A percentile compares a stretch with the other conserved stretches of the same genome.
Evolutionary conservation across 345 rosid species (phyloP).

Genomic region (Chamaenerion angustifolium): DNA sequence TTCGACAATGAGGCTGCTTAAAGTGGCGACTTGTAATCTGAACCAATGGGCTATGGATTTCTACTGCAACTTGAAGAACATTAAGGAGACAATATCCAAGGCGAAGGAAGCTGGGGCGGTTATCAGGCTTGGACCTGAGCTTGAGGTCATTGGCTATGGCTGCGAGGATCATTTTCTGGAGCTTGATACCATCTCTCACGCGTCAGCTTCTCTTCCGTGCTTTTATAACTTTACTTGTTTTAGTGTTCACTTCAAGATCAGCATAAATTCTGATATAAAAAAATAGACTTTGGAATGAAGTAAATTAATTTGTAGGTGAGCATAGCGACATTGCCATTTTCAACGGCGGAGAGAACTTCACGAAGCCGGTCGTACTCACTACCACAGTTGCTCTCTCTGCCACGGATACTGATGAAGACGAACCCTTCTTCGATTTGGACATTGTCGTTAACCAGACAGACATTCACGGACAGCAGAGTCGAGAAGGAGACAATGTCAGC

Average conservation of each 20-base stretch:
- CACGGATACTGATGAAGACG: slow-evolving; percentile 40
- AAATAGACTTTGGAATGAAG: no score
- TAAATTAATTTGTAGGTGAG: no score
- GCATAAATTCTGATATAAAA: no score
- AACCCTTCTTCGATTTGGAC: slow-evolving; percentile 87
- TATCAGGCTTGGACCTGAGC: slow-evolving; percentile 93
- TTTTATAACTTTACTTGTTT: neutral
- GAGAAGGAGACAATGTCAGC: slow-evolving; percentile 12
- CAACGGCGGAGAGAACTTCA: neutral
- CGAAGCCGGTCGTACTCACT: slow-evolving; percentile 19
- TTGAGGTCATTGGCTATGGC: slow-evolving; percentile 91
- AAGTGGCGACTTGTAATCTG: slow-evolving; percentile 75
- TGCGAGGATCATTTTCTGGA: slow-evolving; percentile 98
- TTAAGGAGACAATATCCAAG: slow-evolving; percentile 48
- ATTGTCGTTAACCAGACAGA: slow-evolving; percentile 31
- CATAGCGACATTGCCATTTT: slow-evolving; percentile 30
- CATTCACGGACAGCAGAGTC: slow-evolving; percentile 5
- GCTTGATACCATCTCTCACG: slow-evolving; percentile 70
- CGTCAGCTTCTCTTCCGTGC: slow-evolving; percentile 24
- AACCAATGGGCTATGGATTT: slow-evolving; percentile 99
- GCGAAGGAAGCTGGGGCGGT: slow-evolving; percentile 73
- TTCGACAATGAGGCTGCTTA: slow-evolving; percentile 52
- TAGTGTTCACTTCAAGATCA: neutral
- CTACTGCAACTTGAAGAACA: slow-evolving; percentile 58
- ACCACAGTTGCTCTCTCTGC: no score